Percentiles rank a stretch among this genome's conserved stretches.
These are phyloP conservation scores for Ophiostoma ips DNA, from an alignment of 2,329 filamentous ascomycete species.

Conservation along the genomic window DNA sequence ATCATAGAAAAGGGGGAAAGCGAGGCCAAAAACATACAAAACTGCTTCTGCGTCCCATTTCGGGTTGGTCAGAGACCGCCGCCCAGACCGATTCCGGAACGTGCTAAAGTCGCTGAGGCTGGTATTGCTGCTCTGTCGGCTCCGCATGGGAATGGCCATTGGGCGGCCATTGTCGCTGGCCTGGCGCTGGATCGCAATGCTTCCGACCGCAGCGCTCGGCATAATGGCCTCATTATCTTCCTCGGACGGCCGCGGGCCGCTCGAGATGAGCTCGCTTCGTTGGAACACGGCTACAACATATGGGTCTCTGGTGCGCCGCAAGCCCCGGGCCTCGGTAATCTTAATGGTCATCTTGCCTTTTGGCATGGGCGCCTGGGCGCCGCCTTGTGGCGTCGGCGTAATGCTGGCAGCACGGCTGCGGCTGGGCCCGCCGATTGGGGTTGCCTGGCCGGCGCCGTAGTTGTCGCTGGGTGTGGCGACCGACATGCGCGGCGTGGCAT, in stretches of 20 bases:
- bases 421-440: constrained; percentile 20
- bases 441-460: constrained; percentile 4
- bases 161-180: constrained; percentile 71
- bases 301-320: constrained; percentile 72
- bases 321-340: constrained; percentile 70
- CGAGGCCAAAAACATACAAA: constrained; percentile 56
- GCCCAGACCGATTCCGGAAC: constrained; percentile 43
- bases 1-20: background rate
- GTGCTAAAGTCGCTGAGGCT: constrained; percentile 56
- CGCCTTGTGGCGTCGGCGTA: constrained; percentile 35
- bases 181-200: constrained; percentile 45
- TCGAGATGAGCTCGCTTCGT: constrained; percentile 88
- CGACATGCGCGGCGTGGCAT: constrained; percentile 21
- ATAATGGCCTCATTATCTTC: constrained; percentile 41
- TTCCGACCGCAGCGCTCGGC: constrained; percentile 30
- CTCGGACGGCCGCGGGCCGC: constrained; percentile 53
- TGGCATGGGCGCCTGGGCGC: constrained; percentile 52
- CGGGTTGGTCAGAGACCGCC: constrained; percentile 58
- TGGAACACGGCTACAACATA: constrained; percentile 97
- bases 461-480: constrained; percentile 15
- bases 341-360: constrained; percentile 85
- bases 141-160: constrained; percentile 94
- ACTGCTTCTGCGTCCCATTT: constrained; percentile 92
- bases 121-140: constrained; percentile 90
- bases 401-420: constrained; percentile 36